Conservation (phyloP, 257 asterid species). For the Ligustrum vulgare region DNA sequence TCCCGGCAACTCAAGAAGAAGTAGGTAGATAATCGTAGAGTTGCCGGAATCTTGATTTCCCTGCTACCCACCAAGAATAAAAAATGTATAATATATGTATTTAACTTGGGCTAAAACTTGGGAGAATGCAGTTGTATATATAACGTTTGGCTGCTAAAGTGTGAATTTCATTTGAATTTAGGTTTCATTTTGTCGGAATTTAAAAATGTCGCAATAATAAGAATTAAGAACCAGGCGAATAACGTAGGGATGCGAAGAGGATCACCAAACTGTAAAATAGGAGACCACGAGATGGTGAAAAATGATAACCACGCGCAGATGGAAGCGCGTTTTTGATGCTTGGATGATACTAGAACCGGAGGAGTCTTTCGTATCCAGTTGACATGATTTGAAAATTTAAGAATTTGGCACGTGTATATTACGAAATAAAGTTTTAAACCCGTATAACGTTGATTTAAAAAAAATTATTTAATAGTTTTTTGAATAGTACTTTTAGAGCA, state of each 20-base stretch:
- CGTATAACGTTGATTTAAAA: too few relatives aligned
- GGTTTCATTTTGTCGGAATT: slow-evolving; percentile 73
- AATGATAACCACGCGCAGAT: neutral
- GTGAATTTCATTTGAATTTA: slow-evolving; percentile 60
- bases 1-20: slow-evolving; percentile 36
- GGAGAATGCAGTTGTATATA: slow-evolving; percentile 49
- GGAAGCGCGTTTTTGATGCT: neutral
- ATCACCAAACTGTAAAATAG: slow-evolving; percentile 41
- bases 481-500: too few relatives aligned
- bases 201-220: slow-evolving; percentile 25
- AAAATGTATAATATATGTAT: slow-evolving; percentile 15
- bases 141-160: slow-evolving; percentile 35
- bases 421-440: too few relatives aligned
- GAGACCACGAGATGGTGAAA: neutral
- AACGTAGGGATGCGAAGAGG: slow-evolving; percentile 30
- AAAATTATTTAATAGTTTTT: too few relatives aligned
- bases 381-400: too few relatives aligned
- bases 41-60: slow-evolving; percentile 36
- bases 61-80: slow-evolving; percentile 32
- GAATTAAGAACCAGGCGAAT: slow-evolving; percentile 32
- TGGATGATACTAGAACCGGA: too few relatives aligned
- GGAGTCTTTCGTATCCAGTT: too few relatives aligned
- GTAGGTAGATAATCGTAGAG: neutral
- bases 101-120: slow-evolving; percentile 24
- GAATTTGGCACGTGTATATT: too few relatives aligned